A percentile compares a stretch with the other conserved stretches of the same genome.
Evolutionary conservation across 2,329 filamentous ascomycete species (phyloP).

Genomic region (Shiraia sp.): DNA sequence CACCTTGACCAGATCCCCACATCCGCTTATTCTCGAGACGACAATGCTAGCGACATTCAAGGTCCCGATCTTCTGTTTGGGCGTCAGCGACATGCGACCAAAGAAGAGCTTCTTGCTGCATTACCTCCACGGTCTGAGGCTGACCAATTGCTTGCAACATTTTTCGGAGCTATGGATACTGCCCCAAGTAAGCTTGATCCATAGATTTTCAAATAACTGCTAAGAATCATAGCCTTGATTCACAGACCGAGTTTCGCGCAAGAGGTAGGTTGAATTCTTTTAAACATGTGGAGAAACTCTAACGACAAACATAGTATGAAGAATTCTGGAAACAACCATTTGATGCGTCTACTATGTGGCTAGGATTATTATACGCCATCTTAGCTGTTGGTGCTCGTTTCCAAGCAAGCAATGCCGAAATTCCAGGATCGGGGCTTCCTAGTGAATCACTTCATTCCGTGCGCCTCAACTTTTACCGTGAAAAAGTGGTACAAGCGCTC

Average conservation of each 20-base stretch:
- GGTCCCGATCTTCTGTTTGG: constrained; percentile 39
- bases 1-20: constrained; percentile 36
- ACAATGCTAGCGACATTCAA: constrained; percentile 14
- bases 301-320: constrained; percentile 41
- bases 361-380: constrained; percentile 50
- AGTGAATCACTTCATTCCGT: constrained; percentile 19
- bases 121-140: constrained; percentile 30
- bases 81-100: constrained; percentile 28
- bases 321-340: constrained; percentile 49
- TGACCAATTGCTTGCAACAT: constrained; percentile 28
- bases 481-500: constrained; percentile 37
- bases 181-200: constrained; percentile 25
- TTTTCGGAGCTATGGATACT: constrained; percentile 33
- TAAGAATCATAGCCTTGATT: constrained; percentile 24
- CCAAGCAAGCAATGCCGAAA: constrained; percentile 17
- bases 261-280: constrained; percentile 16
- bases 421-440: constrained; percentile 3
- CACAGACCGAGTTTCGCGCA: constrained; percentile 36
- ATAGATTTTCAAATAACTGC: not conserved
- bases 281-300: constrained; percentile 1
- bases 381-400: constrained; percentile 38
- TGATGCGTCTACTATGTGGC: constrained; percentile 47
- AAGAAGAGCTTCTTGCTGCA: constrained; percentile 33
- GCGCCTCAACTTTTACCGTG: constrained; percentile 34
- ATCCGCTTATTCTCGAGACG: constrained; percentile 18